Base-by-base conservation (phyloP, 345 rosid species). In the Orychophragmus violaceus region DNA sequence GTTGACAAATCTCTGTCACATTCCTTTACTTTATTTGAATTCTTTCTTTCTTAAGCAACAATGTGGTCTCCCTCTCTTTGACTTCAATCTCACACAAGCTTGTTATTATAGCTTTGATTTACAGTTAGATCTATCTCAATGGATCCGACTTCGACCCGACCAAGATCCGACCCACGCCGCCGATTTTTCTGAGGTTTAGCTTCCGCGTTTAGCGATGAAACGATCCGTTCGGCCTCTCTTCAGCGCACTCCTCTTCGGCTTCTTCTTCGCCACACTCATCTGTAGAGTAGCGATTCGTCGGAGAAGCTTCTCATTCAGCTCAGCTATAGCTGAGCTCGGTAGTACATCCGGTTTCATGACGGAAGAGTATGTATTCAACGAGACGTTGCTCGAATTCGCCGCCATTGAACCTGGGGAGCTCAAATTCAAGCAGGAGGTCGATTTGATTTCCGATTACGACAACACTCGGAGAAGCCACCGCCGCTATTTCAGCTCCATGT, bases 301-400 rank as follows among this genome's bases (percentile, higher is more conserved):
- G 45, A 64, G 76, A 23, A 69, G 81, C 60, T 62, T 74, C 44
- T 30, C 68, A 36, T 82, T 77, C 67, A 46, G 66, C 45, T 69
- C 80, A 9, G 77, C 77, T 18, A 49, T 78, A 2, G 65, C 59
- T 2, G 82, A 81, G 73, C 65, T 76, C 8, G 74, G 73, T 17
- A 39, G 73, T 21, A 39, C 57, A 62, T 50, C 66, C 29, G 48
- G 71, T 2, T 41, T 68, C 22, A 8, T 74, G 25, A 69, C 70
- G 14, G 63, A 70, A 14, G 56, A 46, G 36, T 71, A 76, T n/a
- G 71, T 50, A 3, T 83, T 89, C 77, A 88, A 89, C 78, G 69
- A 87, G 30, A 86, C 94, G 19, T 30, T 90, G 69, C 88, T 93
- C 39, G 76, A 78, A 41, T 84, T 76, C 70, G 96, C 98, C 14